These are phyloP conservation scores for Aegilops sharonensis DNA, from an alignment of 176 grass and related monocot genomes.

Conservation along the genomic window DNA sequence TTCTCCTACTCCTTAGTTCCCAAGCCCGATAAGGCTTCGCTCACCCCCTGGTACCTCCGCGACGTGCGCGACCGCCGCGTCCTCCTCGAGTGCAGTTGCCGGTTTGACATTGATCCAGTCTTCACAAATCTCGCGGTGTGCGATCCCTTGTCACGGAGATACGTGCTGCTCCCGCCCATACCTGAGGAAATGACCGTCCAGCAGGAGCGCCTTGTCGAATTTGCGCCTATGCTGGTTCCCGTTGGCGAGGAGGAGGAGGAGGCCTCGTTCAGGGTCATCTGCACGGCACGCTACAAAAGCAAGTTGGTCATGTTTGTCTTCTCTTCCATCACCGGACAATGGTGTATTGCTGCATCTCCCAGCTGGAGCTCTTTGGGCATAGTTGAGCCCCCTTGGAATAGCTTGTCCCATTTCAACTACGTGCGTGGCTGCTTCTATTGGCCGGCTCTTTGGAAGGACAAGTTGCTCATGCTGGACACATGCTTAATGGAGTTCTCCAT, in stretches of 20 bases:
- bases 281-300: neutral
- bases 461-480: neutral
- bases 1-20: too few species aligned
- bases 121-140: neutral
- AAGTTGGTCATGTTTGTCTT: neutral
- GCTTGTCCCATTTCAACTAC: neutral
- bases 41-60: too few species aligned
- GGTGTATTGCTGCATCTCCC: neutral
- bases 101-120: rapidly evolving
- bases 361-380: conserved; percentile 17
- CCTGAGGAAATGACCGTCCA: neutral
- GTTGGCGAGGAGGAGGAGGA: neutral
- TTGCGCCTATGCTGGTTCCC: neutral
- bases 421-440: neutral
- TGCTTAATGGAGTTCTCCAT: neutral
- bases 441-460: neutral
- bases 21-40: neutral
- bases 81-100: neutral
- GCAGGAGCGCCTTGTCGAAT: neutral
- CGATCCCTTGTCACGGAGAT: neutral
- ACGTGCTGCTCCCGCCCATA: neutral
- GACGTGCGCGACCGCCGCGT: too few species aligned
- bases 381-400: neutral
- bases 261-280: too few species aligned
- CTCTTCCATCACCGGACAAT: neutral